Conservation (phyloP, 768 basidiomycete genomes). For the Russula virescens region DNA sequence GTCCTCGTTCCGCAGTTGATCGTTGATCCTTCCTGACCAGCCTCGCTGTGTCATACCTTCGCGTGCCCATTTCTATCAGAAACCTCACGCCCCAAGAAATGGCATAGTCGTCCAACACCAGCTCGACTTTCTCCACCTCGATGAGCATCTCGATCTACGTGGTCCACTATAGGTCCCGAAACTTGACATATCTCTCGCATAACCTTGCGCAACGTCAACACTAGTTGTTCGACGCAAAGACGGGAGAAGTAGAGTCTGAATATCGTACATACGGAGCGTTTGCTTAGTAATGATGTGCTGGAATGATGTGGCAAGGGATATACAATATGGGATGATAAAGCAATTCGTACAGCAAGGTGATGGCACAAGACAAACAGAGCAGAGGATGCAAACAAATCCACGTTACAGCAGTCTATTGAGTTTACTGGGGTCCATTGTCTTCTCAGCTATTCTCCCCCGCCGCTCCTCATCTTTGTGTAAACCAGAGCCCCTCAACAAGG, state of each 20-base stretch:
- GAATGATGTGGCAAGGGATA: too few relatives aligned
- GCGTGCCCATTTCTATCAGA: slow-evolving; percentile 2
- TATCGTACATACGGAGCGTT: too few relatives aligned
- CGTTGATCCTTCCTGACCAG: slow-evolving; percentile 1
- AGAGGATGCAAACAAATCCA: not conserved
- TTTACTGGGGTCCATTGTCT: slow-evolving; percentile 55
- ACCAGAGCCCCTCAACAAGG: slow-evolving; percentile 64
- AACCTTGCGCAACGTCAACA: slow-evolving; percentile 66
- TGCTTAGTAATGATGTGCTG: too few relatives aligned
- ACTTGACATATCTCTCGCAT: slow-evolving; percentile 44
- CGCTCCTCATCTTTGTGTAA: slow-evolving; percentile 54
- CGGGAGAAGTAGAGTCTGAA: too few relatives aligned
- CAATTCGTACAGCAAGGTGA: too few relatives aligned
- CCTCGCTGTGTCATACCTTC: not conserved
- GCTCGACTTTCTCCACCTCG: slow-evolving; percentile 89
- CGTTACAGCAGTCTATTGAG: slow-evolving; percentile 36
- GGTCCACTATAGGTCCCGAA: slow-evolving; percentile 57
- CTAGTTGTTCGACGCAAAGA: too few relatives aligned
- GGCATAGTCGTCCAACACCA: slow-evolving; percentile 86
- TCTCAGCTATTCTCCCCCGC: slow-evolving; percentile 50
- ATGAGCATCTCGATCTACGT: slow-evolving; percentile 81
- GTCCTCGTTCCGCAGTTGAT: not conserved
- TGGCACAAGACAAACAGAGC: too few relatives aligned
- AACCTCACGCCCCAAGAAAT: slow-evolving; percentile 64
- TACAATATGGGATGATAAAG: too few relatives aligned